phyloP scores from a whole-genome alignment of 805 yeast genomes.

The Spathaspora girioi region DNA sequence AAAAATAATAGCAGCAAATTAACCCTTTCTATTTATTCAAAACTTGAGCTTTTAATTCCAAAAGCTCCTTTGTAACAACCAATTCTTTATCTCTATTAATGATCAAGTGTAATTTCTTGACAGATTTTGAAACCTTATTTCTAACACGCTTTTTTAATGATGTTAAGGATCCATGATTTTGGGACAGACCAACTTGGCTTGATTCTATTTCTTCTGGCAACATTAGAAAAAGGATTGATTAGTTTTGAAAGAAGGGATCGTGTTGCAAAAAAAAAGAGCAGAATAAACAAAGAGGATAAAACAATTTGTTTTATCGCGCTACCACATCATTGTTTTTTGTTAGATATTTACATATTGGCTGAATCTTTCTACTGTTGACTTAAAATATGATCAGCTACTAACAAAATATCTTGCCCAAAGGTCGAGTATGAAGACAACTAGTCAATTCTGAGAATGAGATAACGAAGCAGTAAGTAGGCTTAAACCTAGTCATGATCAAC shows the following conservation, averaged over 20 bases:
- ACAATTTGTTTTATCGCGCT: neutral
- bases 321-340: neutral
- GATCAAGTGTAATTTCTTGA: neutral
- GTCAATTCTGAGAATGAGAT: too few species aligned
- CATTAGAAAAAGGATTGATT: neutral
- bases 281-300: neutral
- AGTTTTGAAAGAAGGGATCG: neutral
- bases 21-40: neutral
- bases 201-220: neutral
- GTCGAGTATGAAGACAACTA: too few species aligned
- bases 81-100: neutral
- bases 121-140: neutral
- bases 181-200: neutral
- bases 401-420: too few species aligned
- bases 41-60: neutral
- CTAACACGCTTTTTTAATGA: neutral
- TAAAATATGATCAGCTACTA: too few species aligned
- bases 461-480: too few species aligned
- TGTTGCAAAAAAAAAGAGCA: neutral
- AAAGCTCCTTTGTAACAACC: neutral
- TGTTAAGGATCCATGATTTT: neutral
- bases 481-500: neutral
- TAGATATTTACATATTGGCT: too few species aligned
- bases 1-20: neutral
- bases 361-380: too few species aligned